phyloP scores from a whole-genome alignment of 257 asterid species.

The Buddleja alternifolia region DNA sequence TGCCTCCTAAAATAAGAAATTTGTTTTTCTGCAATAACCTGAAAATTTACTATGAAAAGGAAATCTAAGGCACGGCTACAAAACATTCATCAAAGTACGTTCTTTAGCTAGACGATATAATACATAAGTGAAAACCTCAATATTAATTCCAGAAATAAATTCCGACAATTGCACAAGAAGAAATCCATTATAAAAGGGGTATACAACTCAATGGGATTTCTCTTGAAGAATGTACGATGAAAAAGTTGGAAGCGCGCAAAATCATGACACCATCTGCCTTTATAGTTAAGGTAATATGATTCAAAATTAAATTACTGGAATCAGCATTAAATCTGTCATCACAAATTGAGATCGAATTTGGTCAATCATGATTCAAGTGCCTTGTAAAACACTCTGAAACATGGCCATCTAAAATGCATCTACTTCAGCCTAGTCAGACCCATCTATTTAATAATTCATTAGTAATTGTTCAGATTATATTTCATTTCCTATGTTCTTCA shows the following conservation, averaged over 20 bases:
- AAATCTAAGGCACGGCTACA: conserved; percentile 7
- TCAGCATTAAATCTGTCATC: neutral
- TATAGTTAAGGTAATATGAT: neutral
- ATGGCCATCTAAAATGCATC: neutral
- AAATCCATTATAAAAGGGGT: neutral
- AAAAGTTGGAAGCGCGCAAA: neutral
- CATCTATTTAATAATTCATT: neutral
- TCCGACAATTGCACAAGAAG: too few relatives aligned
- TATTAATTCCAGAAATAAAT: neutral
- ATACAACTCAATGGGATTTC: neutral
- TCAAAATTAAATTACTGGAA: neutral
- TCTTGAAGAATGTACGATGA: neutral
- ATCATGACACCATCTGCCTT: neutral
- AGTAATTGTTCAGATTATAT: too few relatives aligned
- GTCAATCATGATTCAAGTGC: neutral
- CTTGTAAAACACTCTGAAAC: neutral
- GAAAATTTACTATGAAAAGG: neutral
- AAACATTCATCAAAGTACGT: neutral
- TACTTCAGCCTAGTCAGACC: neutral
- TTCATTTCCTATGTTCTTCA: too few relatives aligned
- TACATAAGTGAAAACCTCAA: neutral
- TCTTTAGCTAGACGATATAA: neutral
- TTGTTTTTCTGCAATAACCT: neutral
- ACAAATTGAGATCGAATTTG: neutral
- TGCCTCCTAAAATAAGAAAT: neutral